Evolutionary conservation across 164 flowering plant species (phyloP).

Genomic region (grape (Vitis vinifera)): DNA sequence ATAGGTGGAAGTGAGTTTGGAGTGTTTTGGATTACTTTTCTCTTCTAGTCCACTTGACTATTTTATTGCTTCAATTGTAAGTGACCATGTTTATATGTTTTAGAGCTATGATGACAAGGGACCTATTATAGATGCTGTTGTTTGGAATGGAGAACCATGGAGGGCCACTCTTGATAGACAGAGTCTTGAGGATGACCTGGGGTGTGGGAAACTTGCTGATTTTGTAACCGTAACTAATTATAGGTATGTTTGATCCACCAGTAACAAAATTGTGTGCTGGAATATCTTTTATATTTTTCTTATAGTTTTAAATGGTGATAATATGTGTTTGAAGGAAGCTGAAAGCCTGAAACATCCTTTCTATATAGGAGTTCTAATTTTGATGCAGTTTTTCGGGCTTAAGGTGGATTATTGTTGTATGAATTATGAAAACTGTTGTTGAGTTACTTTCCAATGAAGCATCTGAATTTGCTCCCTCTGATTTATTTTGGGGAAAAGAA

Average conservation of each 20-base stretch:
- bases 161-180: conserved; percentile 95
- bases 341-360: too few species aligned
- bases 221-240: conserved; percentile 83
- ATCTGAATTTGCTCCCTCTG: too few species aligned
- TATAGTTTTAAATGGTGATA: background rate
- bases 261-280: background rate
- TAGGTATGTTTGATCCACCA: conserved; percentile 40
- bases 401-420: too few species aligned
- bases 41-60: conserved; percentile 1
- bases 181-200: conserved; percentile 77
- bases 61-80: background rate
- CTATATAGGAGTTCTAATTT: too few species aligned
- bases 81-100: conserved; percentile 8
- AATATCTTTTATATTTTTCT: background rate
- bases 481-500: too few species aligned
- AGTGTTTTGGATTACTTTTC: background rate
- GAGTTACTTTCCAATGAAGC: too few species aligned
- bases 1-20: conserved; percentile 71
- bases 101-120: conserved; percentile 96
- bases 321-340: too few species aligned
- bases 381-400: too few species aligned
- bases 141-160: conserved; percentile 89
- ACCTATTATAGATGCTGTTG: conserved; percentile 95
- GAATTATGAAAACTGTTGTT: too few species aligned
- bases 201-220: conserved; percentile 71